A percentile compares a stretch with the other conserved stretches of the same genome.
Evolutionary conservation across 495 filamentous ascomycete species (phyloP).

Genomic region (Stereocaulon alpinum): DNA sequence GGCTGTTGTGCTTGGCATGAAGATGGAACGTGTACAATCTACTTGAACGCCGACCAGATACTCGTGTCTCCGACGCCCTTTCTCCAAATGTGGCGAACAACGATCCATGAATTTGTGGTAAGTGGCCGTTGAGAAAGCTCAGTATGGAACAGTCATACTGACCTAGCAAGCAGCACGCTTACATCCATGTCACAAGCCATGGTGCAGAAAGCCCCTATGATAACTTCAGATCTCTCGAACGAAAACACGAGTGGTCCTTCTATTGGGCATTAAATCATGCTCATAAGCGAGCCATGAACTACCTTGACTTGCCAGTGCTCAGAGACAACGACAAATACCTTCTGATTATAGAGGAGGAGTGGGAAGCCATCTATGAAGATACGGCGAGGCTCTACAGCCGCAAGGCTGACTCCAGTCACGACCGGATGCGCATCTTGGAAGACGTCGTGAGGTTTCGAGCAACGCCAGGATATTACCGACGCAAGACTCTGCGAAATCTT

Average conservation of each 20-base stretch:
- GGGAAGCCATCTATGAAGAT: neutral
- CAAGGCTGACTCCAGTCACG: neutral
- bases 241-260: neutral
- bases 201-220: neutral
- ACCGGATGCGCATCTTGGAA: neutral
- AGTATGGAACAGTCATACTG: no score
- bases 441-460: neutral
- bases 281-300: neutral
- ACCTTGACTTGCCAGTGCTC: neutral
- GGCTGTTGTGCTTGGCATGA: neutral
- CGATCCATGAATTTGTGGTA: neutral
- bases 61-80: neutral
- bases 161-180: neutral
- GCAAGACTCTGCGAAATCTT: no score
- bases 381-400: neutral
- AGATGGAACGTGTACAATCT: neutral
- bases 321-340: neutral
- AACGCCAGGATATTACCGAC: neutral
- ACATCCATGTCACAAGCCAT: neutral
- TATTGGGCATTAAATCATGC: neutral
- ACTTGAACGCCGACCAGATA: neutral
- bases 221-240: neutral
- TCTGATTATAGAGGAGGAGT: neutral
- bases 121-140: no score
- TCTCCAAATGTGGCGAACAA: neutral